Base-by-base conservation (phyloP, 306 rosid genomes). In the Ammopiptanthus mongolicus region DNA sequence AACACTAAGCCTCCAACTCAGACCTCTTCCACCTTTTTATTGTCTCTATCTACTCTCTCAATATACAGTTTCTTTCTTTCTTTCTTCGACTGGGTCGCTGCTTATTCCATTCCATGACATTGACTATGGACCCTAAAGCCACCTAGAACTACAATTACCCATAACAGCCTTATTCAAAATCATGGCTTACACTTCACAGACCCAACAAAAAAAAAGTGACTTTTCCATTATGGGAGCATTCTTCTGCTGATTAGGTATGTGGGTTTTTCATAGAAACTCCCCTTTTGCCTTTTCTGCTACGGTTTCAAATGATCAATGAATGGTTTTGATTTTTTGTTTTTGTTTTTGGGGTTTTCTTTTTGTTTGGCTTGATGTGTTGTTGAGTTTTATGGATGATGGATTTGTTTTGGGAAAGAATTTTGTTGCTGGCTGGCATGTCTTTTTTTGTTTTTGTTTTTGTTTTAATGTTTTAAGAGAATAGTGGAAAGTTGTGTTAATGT, bases 241-340 rank as follows among this genome's bases (percentile, higher is more conserved):
- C 15, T 56, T 78, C 81, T 78, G 65, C 59, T 84, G 85, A 78
- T 81, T 65, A 28, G 88, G 88, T 84, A 84, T 52, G 81, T 34
- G 71, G 75, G 48, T 42, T 67, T 67, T 29, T 65, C 25, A 10
- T 65, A 5, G 1, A 52, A 11, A 44, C 41, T 75, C 21, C 55
- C 9, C 21, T 51, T 33, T 7, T 64, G 17, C 2, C 41, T 78
- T 71, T 25, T 50, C 62, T 75, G 57, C 15, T 28, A 33, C 6
- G 1, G 67, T 39, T 44, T 42, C 8, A 13, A 8, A 55, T 18
- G 41, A 23, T 17, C 69, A 15, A 7, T 56, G 39, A 34, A 0
- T 67, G 50, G 22, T 50, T 71, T 39, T 48, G 78, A 21, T 50
- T 19, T 57, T 21, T 6, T 8, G 19, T 25, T 1, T 0, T 25